These are phyloP conservation scores for Saccharomycopsis sp. DNA, from an alignment of 805 yeast genomes.

Conservation along the genomic window DNA sequence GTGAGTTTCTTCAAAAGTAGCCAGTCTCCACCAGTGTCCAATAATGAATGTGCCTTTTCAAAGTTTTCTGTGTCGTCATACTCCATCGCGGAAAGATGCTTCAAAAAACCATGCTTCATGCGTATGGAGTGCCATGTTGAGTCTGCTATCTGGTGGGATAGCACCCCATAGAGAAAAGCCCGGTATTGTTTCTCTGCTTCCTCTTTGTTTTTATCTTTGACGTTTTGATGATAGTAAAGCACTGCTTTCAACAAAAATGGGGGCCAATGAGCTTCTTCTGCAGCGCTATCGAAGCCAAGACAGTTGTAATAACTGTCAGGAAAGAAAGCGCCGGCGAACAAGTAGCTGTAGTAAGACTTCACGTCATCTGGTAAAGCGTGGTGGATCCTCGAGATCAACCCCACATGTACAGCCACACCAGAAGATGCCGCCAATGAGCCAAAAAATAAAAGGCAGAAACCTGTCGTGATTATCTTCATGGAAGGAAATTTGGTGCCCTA, in stretches of 20 bases:
- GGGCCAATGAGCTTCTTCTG: slow-evolving; percentile 67
- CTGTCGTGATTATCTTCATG: too few relatives aligned
- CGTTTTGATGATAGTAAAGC: slow-evolving; percentile 31
- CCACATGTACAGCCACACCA: slow-evolving; percentile 27
- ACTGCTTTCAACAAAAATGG: slow-evolving; percentile 45
- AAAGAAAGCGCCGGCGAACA: slow-evolving; percentile 56
- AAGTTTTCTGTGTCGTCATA: slow-evolving; percentile 34
- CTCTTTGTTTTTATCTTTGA: neutral
- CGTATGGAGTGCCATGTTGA: slow-evolving; percentile 60
- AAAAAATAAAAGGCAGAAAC: too few relatives aligned
- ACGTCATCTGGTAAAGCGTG: slow-evolving; percentile 29
- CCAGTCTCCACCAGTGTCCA: slow-evolving; percentile 62
- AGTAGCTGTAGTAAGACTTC: slow-evolving; percentile 25
- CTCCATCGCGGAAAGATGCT: slow-evolving; percentile 41
- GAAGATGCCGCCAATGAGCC: neutral
- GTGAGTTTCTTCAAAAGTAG: slow-evolving; percentile 34
- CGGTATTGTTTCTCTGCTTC: slow-evolving; percentile 29
- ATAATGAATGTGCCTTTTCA: slow-evolving; percentile 42
- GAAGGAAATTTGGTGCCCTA: too few relatives aligned
- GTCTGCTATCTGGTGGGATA: slow-evolving; percentile 57
- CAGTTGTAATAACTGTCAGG: slow-evolving; percentile 66
- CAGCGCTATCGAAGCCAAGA: slow-evolving; percentile 39
- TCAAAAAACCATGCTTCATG: slow-evolving; percentile 42
- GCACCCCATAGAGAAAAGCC: slow-evolving; percentile 49
- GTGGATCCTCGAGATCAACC: slow-evolving; percentile 29